Evolutionary conservation across 371 early-diverging fungal genomes (phyloP).

Genomic region (Umbelopsis sp.): DNA sequence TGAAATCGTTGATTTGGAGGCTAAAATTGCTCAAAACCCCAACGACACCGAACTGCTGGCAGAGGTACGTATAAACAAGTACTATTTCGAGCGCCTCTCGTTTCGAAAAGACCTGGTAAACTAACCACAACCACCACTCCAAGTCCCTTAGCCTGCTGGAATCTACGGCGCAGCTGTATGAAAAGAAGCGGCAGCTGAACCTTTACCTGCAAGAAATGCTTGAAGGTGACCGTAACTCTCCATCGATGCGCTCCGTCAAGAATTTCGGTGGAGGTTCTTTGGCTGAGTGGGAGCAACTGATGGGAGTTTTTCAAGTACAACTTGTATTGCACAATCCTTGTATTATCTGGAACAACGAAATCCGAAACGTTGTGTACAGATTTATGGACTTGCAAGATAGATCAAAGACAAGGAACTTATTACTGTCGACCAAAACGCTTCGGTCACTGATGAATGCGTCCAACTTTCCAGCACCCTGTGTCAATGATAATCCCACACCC

Average conservation of each 20-base stretch:
- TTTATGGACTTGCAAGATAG: conserved; percentile 33
- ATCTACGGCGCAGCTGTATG: not conserved
- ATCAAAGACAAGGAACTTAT: not conserved
- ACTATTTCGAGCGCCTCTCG: too few relatives aligned
- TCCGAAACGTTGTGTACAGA: conserved; percentile 53
- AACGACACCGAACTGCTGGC: conserved; percentile 15
- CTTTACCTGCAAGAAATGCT: not conserved
- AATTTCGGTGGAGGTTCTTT: conserved; percentile 39
- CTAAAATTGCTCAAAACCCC: conserved; percentile 15
- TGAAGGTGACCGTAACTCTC: not conserved
- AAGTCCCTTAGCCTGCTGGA: conserved; percentile 1
- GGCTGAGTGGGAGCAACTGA: conserved; percentile 44
- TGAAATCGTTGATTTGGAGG: conserved; percentile 17
- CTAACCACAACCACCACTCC: not conserved
- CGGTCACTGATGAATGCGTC: conserved; percentile 7
- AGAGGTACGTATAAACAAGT: conserved; percentile 10
- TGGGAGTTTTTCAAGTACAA: conserved; percentile 50
- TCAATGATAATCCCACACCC: not conserved
- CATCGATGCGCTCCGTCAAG: not conserved
- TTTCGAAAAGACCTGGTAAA: too few relatives aligned
- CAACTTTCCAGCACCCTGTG: not conserved
- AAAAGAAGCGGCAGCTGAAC: conserved; percentile 8
- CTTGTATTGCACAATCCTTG: conserved; percentile 56
- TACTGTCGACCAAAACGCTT: conserved; percentile 1
- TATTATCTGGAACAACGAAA: conserved; percentile 56